A percentile compares a stretch with the other conserved stretches of the same genome.
These are phyloP conservation scores for Suhomyces bribrorum DNA, from an alignment of 1,139 yeast genomes.

Conservation along the genomic window DNA sequence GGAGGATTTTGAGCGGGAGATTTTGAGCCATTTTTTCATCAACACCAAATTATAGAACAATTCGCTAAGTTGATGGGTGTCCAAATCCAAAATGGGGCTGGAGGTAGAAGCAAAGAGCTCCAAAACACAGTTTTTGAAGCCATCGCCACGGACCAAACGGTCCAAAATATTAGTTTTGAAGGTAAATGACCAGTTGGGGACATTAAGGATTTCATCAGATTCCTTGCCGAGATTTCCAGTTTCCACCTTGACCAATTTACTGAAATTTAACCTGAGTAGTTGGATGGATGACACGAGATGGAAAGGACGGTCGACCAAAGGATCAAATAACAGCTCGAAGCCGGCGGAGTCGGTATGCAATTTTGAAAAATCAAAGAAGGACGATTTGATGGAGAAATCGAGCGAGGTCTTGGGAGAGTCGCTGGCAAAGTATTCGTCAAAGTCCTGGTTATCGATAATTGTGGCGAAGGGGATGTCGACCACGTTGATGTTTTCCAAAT, in stretches of 20 bases:
- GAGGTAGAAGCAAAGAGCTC: constrained; percentile 48
- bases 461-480: constrained; percentile 41
- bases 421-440: constrained; percentile 28
- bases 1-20: constrained; percentile 21
- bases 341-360: constrained; percentile 52
- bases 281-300: constrained; percentile 51
- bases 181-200: constrained; percentile 55
- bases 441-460: constrained; percentile 26
- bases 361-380: constrained; percentile 34
- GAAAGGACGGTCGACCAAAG: constrained; percentile 52
- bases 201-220: constrained; percentile 45
- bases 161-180: constrained; percentile 55
- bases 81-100: constrained; percentile 51
- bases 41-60: constrained; percentile 39
- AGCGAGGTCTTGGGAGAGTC: constrained; percentile 30
- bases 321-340: constrained; percentile 55
- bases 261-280: constrained; percentile 36
- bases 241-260: constrained; percentile 14
- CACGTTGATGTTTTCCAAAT: constrained; percentile 32
- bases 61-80: constrained; percentile 45
- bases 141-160: constrained; percentile 34
- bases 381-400: constrained; percentile 32
- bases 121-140: constrained; percentile 40
- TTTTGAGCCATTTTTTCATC: constrained; percentile 32
- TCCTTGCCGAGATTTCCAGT: constrained; percentile 17